These are phyloP conservation scores for Botrytis medusae DNA, from an alignment of 2,329 filamentous ascomycete species.

Conservation along the genomic window DNA sequence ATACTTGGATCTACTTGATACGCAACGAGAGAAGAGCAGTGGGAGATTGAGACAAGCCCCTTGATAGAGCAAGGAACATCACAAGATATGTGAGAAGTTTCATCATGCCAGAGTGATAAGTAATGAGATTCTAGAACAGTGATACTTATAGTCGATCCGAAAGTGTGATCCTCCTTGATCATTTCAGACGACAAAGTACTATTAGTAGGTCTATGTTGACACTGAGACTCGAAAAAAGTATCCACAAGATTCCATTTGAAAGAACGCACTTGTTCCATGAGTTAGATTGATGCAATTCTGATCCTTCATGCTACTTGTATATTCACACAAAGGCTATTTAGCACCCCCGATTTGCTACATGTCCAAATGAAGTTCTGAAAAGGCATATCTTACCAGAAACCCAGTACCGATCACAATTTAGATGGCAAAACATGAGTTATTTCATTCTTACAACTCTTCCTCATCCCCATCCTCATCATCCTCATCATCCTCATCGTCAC, in stretches of 20 bases:
- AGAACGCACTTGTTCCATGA: too few species aligned
- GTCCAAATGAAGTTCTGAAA: background rate
- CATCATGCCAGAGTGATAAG: background rate
- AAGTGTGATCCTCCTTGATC: too few species aligned
- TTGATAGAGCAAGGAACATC: background rate
- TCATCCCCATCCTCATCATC: constrained; percentile 27
- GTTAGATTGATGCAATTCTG: background rate
- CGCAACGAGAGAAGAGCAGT: background rate
- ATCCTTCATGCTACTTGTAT: background rate
- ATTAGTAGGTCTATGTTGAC: background rate
- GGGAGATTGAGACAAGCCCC: background rate
- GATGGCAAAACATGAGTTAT: background rate
- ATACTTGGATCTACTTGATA: background rate
- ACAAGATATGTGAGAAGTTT: background rate
- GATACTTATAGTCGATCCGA: background rate
- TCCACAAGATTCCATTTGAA: background rate
- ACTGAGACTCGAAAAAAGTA: background rate
- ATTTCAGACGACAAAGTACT: background rate
- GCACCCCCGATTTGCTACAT: background rate
- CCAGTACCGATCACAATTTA: background rate
- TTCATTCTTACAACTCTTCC: constrained; percentile 13
- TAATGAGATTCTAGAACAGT: background rate
- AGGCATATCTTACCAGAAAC: background rate
- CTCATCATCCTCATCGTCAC: constrained; percentile 29
- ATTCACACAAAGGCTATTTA: background rate